These are phyloP conservation scores for Apocynum venetum DNA, from an alignment of 257 asterid species.

Conservation along the genomic window DNA sequence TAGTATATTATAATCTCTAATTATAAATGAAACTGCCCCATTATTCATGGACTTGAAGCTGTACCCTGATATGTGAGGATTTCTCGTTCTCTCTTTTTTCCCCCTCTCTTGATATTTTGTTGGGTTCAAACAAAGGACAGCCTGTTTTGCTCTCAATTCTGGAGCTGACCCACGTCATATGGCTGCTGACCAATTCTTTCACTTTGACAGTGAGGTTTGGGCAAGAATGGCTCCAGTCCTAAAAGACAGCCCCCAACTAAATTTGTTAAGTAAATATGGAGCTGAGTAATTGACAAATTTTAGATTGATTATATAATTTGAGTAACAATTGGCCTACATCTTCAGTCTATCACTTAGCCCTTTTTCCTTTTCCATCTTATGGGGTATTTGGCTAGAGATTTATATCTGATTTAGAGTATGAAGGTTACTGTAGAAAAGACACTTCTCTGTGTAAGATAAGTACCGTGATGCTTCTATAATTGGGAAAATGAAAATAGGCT, in stretches of 20 bases:
- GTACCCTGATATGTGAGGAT: background rate
- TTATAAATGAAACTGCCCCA: background rate
- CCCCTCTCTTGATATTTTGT: background rate
- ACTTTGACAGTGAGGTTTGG: background rate
- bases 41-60: background rate
- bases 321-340: background rate
- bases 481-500: background rate
- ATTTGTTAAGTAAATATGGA: background rate
- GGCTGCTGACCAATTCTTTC: background rate
- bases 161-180: constrained; percentile 1
- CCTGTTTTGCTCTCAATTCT: background rate
- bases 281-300: background rate
- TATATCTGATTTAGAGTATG: background rate
- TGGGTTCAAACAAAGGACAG: constrained; percentile 2
- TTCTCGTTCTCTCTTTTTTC: background rate
- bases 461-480: background rate
- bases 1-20: background rate
- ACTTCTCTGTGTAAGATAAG: background rate
- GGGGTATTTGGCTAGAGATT: background rate
- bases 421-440: background rate
- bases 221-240: background rate
- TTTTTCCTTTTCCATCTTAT: background rate
- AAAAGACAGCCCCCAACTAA: constrained; percentile 4
- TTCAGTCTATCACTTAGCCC: background rate
- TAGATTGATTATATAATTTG: background rate